phyloP scores from a whole-genome alignment of 352 stramenopile genomes.

The Pythium phragmiticola region DNA sequence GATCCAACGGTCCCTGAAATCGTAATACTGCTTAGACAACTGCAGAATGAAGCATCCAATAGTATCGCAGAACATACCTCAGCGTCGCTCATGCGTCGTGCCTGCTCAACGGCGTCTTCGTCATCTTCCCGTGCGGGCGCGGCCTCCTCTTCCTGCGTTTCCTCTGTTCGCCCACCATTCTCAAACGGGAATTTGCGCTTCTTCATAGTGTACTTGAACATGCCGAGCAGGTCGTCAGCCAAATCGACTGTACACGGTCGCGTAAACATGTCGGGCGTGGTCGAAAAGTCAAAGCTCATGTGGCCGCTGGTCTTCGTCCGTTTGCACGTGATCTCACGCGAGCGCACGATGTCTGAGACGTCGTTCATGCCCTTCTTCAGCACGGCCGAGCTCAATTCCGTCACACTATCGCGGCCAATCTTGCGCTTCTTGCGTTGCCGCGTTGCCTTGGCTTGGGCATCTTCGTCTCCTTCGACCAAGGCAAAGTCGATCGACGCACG shows the following conservation, averaged over 20 bases:
- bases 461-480: conserved; percentile 40
- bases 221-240: conserved; percentile 54
- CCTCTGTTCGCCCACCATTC: conserved; percentile 14
- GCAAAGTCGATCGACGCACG: conserved; percentile 69
- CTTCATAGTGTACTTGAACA: conserved; percentile 87
- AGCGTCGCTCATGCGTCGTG: conserved; percentile 58
- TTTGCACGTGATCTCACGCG: conserved; percentile 43
- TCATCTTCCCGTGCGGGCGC: conserved; percentile 21
- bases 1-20: conserved; percentile 7
- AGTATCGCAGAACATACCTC: conserved; percentile 34
- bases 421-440: conserved; percentile 82
- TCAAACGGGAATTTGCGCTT: conserved; percentile 81
- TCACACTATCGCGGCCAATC: conserved; percentile 76
- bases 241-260: conserved; percentile 58
- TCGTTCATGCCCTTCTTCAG: conserved; percentile 81
- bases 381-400: conserved; percentile 69
- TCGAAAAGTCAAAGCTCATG: conserved; percentile 26
- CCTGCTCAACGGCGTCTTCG: conserved; percentile 62
- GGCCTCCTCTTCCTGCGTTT: conserved; percentile 22
- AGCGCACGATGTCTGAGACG: conserved; percentile 70
- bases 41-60: background rate
- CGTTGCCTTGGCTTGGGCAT: conserved; percentile 24
- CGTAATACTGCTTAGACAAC: background rate
- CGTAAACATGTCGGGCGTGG: conserved; percentile 49
- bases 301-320: conserved; percentile 30